Conservation (phyloP, 208 protist genomes). For the Leishmania amazonensis region DNA sequence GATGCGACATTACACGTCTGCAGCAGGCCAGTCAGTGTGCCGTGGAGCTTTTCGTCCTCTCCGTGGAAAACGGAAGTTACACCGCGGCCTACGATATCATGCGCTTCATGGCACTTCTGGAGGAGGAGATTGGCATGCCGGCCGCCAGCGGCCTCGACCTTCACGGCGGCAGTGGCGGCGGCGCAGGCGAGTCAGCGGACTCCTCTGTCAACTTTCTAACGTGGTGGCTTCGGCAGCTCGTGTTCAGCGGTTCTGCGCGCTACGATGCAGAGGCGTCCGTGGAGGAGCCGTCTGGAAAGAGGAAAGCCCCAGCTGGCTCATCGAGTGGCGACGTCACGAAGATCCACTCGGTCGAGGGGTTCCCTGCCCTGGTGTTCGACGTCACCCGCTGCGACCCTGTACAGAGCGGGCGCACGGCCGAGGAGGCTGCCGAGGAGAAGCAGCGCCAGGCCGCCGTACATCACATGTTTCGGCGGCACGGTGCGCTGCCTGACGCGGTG, state of each 20-base stretch:
- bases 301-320: neutral
- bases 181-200: neutral
- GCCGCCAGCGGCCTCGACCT: slow-evolving; percentile 10
- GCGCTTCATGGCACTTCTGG: slow-evolving; percentile 71
- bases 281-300: neutral
- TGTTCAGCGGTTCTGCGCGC: slow-evolving; percentile 18
- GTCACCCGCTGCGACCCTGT: slow-evolving; percentile 6
- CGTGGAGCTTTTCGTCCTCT: slow-evolving; percentile 40
- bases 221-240: slow-evolving; percentile 36
- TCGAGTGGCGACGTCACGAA: neutral
- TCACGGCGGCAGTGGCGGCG: neutral
- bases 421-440: slow-evolving; percentile 26
- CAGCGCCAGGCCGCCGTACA: slow-evolving; percentile 34
- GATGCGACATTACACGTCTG: slow-evolving; percentile 20
- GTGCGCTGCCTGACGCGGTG: slow-evolving; percentile 25
- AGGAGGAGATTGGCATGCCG: slow-evolving; percentile 46
- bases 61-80: slow-evolving; percentile 44
- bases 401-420: slow-evolving; percentile 9
- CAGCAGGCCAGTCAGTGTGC: slow-evolving; percentile 39
- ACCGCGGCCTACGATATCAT: slow-evolving; percentile 62
- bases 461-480: slow-evolving; percentile 31
- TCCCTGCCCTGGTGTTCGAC: slow-evolving; percentile 28
- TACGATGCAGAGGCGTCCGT: slow-evolving; percentile 13
- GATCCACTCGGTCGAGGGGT: slow-evolving; percentile 5
- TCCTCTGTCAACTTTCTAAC: slow-evolving; percentile 22